Conservation (phyloP, 371 early-diverging fungal genomes). For the Apophysomyces ossiformis region DNA sequence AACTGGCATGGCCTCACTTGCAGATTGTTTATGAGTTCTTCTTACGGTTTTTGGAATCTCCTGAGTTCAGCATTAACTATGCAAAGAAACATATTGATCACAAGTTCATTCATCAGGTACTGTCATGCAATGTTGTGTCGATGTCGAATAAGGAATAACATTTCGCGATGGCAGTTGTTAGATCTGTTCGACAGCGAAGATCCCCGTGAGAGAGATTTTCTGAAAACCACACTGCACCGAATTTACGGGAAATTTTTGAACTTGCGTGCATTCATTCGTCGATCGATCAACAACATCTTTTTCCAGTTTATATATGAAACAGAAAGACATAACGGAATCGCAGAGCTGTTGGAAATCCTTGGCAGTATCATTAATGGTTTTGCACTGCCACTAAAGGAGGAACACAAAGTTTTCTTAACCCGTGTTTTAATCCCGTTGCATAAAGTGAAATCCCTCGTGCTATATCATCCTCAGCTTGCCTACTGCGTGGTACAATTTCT, state of each 20-base stretch:
- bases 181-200: slow-evolving; percentile 98
- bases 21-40: slow-evolving; percentile 97
- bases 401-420: slow-evolving; percentile 93
- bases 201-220: slow-evolving; percentile 95
- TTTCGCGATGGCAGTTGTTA: slow-evolving; percentile 65
- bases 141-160: not conserved
- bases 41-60: slow-evolving; percentile 93
- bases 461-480: slow-evolving; percentile 96
- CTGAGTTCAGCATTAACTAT: slow-evolving; percentile 94
- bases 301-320: slow-evolving; percentile 97
- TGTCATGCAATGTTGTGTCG: too few relatives aligned
- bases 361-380: slow-evolving; percentile 99
- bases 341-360: slow-evolving; percentile 94
- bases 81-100: slow-evolving; percentile 96
- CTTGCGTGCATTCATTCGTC: slow-evolving; percentile 94
- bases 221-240: slow-evolving; percentile 96
- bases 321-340: slow-evolving; percentile 96
- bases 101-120: slow-evolving; percentile 87
- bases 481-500: slow-evolving; percentile 97
- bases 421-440: slow-evolving; percentile 95
- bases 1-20: slow-evolving; percentile 96
- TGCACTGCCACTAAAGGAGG: slow-evolving; percentile 95
- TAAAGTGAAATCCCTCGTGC: slow-evolving; percentile 88
- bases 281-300: slow-evolving; percentile 97
- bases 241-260: slow-evolving; percentile 98